Percentiles rank a stretch among this genome's conserved stretches.
Evolutionary conservation across 2,329 filamentous ascomycete species (phyloP).

Genomic region (Calonectria montana): DNA sequence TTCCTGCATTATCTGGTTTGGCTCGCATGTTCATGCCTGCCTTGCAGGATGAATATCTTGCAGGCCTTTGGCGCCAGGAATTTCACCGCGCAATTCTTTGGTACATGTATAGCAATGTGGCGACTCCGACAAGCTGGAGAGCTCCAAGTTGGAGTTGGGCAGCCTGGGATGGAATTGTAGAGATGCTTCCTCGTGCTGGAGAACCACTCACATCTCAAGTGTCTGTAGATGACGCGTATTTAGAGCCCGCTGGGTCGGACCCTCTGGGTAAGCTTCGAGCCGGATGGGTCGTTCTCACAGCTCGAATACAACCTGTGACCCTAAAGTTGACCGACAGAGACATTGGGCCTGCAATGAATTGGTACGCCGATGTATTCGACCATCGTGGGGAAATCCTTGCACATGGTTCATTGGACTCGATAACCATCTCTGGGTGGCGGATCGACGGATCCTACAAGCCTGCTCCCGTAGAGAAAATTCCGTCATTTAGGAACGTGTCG

Average conservation of each 20-base stretch:
- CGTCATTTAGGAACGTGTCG: neutral
- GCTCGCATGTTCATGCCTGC: neutral
- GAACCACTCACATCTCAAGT: neutral
- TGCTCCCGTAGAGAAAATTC: neutral
- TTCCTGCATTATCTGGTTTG: neutral
- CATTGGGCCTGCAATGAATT: neutral
- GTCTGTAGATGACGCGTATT: neutral
- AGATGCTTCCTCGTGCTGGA: neutral
- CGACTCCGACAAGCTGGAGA: neutral
- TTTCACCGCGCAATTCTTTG: neutral
- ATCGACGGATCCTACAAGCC: constrained; percentile 2
- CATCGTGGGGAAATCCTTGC: neutral
- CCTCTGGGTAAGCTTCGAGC: neutral
- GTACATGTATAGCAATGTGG: neutral
- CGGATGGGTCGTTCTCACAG: neutral
- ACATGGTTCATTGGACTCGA: neutral
- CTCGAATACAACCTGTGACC: neutral
- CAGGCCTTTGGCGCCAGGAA: neutral
- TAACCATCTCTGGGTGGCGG: neutral
- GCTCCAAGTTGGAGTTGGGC: constrained; percentile 9
- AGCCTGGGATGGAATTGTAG: neutral
- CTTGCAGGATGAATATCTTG: neutral
- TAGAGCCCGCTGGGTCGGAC: neutral
- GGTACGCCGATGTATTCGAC: neutral
- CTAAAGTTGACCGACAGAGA: neutral